Evolutionary conservation across 176 grass and related monocot genomes (phyloP).

Genomic region (Areca catechu): DNA sequence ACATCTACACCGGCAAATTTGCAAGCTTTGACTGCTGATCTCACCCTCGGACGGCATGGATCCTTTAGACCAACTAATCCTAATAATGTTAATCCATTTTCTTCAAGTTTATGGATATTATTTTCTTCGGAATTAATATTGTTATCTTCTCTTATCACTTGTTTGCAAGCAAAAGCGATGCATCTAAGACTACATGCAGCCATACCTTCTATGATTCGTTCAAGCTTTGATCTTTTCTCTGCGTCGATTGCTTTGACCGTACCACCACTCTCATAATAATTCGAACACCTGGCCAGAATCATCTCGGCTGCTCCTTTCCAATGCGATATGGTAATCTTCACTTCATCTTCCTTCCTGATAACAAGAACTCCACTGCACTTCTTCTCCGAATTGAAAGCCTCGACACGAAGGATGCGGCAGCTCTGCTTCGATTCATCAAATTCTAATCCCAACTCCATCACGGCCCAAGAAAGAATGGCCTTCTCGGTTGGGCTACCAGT

Average conservation of each 20-base stretch:
- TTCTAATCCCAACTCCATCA: conserved; percentile 46
- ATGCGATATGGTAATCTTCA: conserved; percentile 28
- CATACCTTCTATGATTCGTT: conserved; percentile 54
- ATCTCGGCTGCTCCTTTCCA: conserved; percentile 95
- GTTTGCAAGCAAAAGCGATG: conserved; percentile 73
- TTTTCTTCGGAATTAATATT: neutral
- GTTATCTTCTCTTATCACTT: neutral
- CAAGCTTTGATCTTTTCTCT: conserved; percentile 26
- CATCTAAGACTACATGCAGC: conserved; percentile 50
- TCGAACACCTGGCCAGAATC: conserved; percentile 42
- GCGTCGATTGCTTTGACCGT: conserved; percentile 4
- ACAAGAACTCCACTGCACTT: conserved; percentile 67
- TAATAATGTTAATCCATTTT: conserved; percentile 41
- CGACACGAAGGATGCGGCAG: conserved; percentile 50
- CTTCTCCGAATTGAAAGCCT: conserved; percentile 95
- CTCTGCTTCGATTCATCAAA: conserved; percentile 18
- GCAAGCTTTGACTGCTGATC: conserved; percentile 40
- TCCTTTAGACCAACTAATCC: conserved; percentile 79
- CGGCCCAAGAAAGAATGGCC: conserved; percentile 72
- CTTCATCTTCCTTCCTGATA: conserved; percentile 15
- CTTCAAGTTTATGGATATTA: conserved; percentile 24
- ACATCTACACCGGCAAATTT: conserved; percentile 42
- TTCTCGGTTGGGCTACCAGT: conserved; percentile 89
- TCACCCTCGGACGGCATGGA: conserved; percentile 69
- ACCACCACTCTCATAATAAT: conserved; percentile 27